Evolutionary conservation across 1,284 basidiomycete species (phyloP).

Genomic region (Boletus sp.): DNA sequence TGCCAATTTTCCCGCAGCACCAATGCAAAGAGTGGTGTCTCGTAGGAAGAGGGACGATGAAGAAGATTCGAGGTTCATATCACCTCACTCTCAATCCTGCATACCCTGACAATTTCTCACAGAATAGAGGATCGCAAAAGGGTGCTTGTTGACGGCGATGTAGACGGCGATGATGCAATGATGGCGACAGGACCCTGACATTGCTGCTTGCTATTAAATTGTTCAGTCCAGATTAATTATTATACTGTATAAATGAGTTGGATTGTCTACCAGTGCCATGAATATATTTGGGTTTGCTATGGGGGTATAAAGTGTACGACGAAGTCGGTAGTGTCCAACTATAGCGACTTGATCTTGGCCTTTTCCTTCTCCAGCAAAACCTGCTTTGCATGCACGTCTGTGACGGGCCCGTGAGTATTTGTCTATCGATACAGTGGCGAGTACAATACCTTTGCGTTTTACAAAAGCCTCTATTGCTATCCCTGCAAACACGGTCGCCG

Average conservation of each 20-base stretch:
- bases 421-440: neutral
- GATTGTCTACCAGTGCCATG: conserved; percentile 11
- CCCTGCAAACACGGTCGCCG: conserved; percentile 86
- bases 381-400: conserved; percentile 75
- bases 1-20: conserved; percentile 47
- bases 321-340: conserved; percentile 28
- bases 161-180: conserved; percentile 23
- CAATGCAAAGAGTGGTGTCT: conserved; percentile 40
- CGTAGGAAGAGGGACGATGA: conserved; percentile 70
- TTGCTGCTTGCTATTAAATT: neutral
- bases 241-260: conserved; percentile 25
- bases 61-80: conserved; percentile 50
- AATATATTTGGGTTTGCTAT: conserved; percentile 17
- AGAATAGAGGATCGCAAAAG: conserved; percentile 56
- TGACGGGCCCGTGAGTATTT: conserved; percentile 1
- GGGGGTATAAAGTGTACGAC: conserved; percentile 18
- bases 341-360: conserved; percentile 74
- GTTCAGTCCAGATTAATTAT: conserved; percentile 20
- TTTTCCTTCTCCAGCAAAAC: conserved; percentile 78
- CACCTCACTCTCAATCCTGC: neutral
- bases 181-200: conserved; percentile 32
- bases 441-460: conserved; percentile 68
- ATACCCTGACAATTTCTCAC: conserved; percentile 2
- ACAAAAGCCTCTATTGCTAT: conserved; percentile 92
- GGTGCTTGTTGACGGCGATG: conserved; percentile 30